Percentiles rank a stretch among this genome's conserved stretches.
phyloP scores from a whole-genome alignment of 1,284 basidiomycete genomes.

The Pseudozyma thailandica region DNA sequence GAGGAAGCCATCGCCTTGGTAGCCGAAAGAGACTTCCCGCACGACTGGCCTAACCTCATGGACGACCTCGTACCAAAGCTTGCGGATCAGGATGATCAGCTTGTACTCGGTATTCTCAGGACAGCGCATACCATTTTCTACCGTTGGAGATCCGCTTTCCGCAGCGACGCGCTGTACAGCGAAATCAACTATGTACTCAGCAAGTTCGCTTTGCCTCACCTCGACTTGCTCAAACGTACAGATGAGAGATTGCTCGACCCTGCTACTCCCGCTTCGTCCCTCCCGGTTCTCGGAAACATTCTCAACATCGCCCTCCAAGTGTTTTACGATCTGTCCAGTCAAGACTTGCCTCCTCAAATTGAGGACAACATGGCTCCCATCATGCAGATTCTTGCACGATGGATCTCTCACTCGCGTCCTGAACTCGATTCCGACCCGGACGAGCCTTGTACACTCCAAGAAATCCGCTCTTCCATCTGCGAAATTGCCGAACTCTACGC shows the following conservation, averaged over 20 bases:
- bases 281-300: slow-evolving; percentile 67
- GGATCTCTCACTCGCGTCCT: slow-evolving; percentile 59
- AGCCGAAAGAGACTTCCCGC: slow-evolving; percentile 63
- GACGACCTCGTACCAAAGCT: slow-evolving; percentile 72
- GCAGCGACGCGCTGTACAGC: slow-evolving; percentile 85
- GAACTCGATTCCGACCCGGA: slow-evolving; percentile 72
- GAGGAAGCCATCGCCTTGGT: slow-evolving; percentile 62
- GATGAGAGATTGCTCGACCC: slow-evolving; percentile 66
- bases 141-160: slow-evolving; percentile 89
- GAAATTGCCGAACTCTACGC: slow-evolving; percentile 94
- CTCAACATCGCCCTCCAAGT: slow-evolving; percentile 80
- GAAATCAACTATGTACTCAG: slow-evolving; percentile 92
- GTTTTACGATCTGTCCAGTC: slow-evolving; percentile 92
- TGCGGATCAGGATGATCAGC: slow-evolving; percentile 81
- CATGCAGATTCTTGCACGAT: slow-evolving; percentile 55
- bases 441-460: slow-evolving; percentile 85
- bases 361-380: slow-evolving; percentile 80
- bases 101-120: slow-evolving; percentile 89
- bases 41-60: slow-evolving; percentile 58
- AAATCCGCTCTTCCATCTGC: slow-evolving; percentile 87
- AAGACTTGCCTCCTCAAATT: slow-evolving; percentile 92
- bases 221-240: slow-evolving; percentile 71
- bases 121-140: slow-evolving; percentile 96
- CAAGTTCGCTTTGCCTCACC: slow-evolving; percentile 84
- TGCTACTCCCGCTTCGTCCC: slow-evolving; percentile 61